A percentile compares a stretch with the other conserved stretches of the same genome.
These are phyloP conservation scores for Malassezia equina DNA, from an alignment of 1,284 basidiomycete genomes.

Conservation along the genomic window DNA sequence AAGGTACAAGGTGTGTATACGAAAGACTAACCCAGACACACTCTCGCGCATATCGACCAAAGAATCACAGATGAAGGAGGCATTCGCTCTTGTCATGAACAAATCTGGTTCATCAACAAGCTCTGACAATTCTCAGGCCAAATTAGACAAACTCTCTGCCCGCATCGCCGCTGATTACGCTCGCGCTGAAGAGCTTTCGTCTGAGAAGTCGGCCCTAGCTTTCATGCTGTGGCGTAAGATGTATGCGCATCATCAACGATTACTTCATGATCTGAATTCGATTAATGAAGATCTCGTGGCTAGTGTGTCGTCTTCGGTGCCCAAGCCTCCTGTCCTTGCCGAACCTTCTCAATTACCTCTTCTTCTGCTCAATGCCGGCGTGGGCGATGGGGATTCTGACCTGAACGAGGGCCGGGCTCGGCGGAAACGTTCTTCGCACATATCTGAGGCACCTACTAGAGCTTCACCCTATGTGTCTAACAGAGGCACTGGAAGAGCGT, in stretches of 20 bases:
- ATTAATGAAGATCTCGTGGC: conserved; percentile 35
- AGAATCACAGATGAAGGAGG: conserved; percentile 32
- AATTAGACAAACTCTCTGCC: conserved; percentile 36
- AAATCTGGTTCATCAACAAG: conserved; percentile 8
- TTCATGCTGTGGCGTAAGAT: conserved; percentile 29
- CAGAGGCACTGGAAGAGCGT: neutral
- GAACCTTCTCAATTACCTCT: conserved; percentile 17
- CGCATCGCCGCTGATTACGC: conserved; percentile 36
- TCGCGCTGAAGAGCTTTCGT: conserved; percentile 37
- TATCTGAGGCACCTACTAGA: neutral
- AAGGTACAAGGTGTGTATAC: conserved; percentile 37
- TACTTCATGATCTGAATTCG: conserved; percentile 29
- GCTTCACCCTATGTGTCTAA: neutral
- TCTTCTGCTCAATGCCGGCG: conserved; percentile 25
- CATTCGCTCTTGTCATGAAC: conserved; percentile 21
- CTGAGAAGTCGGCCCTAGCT: conserved; percentile 33
- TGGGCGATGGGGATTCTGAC: conserved; percentile 21
- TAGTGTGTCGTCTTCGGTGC: conserved; percentile 22
- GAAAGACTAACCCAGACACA: conserved; percentile 14
- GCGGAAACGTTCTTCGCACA: neutral
- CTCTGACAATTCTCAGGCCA: conserved; percentile 27
- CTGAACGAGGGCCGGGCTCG: neutral
- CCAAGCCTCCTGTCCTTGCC: conserved; percentile 18
- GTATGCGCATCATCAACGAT: conserved; percentile 27
- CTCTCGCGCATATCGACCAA: conserved; percentile 34